These are phyloP conservation scores for Pichia kudriavzevii DNA, from an alignment of 1,139 yeast genomes.

Conservation along the genomic window DNA sequence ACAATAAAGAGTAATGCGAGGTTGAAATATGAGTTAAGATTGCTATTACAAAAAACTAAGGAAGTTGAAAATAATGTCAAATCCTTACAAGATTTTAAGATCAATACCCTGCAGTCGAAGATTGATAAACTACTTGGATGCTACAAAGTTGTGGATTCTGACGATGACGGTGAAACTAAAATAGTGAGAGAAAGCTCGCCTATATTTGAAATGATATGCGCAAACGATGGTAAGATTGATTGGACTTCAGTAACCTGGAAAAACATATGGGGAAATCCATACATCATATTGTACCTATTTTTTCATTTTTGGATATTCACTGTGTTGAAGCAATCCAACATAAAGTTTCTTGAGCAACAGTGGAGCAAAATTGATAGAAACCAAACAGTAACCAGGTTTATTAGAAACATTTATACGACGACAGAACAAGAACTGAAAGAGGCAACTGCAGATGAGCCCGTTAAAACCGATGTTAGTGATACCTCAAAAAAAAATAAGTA, in stretches of 20 bases:
- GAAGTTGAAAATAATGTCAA: slow-evolving; percentile 68
- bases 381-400: slow-evolving; percentile 19
- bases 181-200: neutral
- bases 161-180: slow-evolving; percentile 6
- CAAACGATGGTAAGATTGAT: slow-evolving; percentile 8
- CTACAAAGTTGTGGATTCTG: slow-evolving; percentile 15
- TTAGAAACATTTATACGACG: slow-evolving; percentile 16
- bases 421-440: neutral
- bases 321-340: slow-evolving; percentile 15
- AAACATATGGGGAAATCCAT: slow-evolving; percentile 17
- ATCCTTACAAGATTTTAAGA: slow-evolving; percentile 33
- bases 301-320: slow-evolving; percentile 15
- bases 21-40: slow-evolving; percentile 69
- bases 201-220: slow-evolving; percentile 7
- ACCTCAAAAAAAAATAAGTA: neutral
- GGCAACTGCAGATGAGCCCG: neutral
- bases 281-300: slow-evolving; percentile 16
- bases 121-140: too few relatives aligned
- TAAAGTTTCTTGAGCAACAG: slow-evolving; percentile 19
- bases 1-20: slow-evolving; percentile 68
- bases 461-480: neutral
- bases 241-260: slow-evolving; percentile 11
- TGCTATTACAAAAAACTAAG: slow-evolving; percentile 61
- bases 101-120: slow-evolving; percentile 26
- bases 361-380: slow-evolving; percentile 26